Evolutionary conservation across 805 yeast genomes (phyloP).

Genomic region (Saturnispora gosingensis): DNA sequence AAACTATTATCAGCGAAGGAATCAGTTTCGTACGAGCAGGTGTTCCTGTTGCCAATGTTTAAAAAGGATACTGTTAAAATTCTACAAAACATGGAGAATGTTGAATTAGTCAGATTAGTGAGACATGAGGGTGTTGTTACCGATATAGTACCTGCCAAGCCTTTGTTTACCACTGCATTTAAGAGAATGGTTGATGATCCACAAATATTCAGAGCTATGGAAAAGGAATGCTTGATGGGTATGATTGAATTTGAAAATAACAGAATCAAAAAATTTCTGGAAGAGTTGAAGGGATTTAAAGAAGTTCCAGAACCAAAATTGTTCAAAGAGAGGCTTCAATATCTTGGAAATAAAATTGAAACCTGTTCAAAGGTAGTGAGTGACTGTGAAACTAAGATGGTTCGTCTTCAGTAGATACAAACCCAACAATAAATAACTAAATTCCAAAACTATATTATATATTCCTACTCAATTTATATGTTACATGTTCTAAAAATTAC

Average conservation of each 20-base stretch:
- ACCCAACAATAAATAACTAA: background rate
- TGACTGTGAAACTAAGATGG: conserved; percentile 34
- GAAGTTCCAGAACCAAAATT: conserved; percentile 42
- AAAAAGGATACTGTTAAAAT: conserved; percentile 46
- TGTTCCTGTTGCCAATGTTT: conserved; percentile 51
- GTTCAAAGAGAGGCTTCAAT: conserved; percentile 54
- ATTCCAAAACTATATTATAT: background rate
- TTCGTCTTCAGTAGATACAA: conserved; percentile 9
- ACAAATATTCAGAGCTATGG: conserved; percentile 49
- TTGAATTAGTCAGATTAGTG: conserved; percentile 63
- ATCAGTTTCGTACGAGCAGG: conserved; percentile 38
- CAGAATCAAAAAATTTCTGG: conserved; percentile 58
- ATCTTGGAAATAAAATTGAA: conserved; percentile 58
- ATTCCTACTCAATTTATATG: background rate
- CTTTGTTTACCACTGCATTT: conserved; percentile 77
- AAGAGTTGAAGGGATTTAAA: conserved; percentile 55
- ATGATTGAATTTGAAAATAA: conserved; percentile 51
- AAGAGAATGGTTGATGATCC: conserved; percentile 48
- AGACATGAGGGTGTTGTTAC: conserved; percentile 68
- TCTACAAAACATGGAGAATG: conserved; percentile 64
- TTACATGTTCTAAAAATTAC: background rate
- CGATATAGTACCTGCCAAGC: conserved; percentile 70
- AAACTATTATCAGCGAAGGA: conserved; percentile 47
- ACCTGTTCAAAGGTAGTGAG: conserved; percentile 44
- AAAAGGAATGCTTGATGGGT: conserved; percentile 47